These are phyloP conservation scores for Triglochin maritima DNA, from an alignment of 106 monocot genomes.

Conservation along the genomic window DNA sequence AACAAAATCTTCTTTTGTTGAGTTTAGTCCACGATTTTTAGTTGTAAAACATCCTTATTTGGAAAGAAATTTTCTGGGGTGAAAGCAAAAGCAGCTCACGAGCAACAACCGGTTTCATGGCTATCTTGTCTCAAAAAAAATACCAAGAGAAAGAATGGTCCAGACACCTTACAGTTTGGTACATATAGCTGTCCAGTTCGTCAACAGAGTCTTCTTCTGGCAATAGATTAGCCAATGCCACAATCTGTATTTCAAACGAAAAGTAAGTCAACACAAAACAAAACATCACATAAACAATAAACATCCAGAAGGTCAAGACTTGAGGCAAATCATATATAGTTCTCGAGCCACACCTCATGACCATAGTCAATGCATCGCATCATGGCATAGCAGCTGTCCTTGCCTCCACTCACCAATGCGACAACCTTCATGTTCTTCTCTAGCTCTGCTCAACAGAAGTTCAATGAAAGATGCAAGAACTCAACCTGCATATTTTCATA, in stretches of 20 bases:
- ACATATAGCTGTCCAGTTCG: conserved; percentile 99
- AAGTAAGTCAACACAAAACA: background rate
- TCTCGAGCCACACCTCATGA: conserved; percentile 48
- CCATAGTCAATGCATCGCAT: conserved; percentile 91
- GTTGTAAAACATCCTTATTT: no score
- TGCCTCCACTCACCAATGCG: conserved; percentile 84
- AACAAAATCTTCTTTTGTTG: no score
- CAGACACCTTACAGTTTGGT: conserved; percentile 58
- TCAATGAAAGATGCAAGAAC: no score
- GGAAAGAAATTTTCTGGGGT: no score
- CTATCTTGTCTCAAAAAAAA: background rate
- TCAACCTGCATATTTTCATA: no score
- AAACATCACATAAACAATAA: background rate
- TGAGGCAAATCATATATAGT: background rate
- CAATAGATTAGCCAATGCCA: conserved; percentile 88
- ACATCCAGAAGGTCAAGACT: background rate
- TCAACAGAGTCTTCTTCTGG: conserved; percentile 85
- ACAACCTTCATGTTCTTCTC: conserved; percentile 78
- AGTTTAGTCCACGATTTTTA: no score
- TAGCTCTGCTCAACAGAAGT: background rate
- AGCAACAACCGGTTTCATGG: no score
- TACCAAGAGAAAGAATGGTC: background rate
- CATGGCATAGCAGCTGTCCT: conserved; percentile 99
- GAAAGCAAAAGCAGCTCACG: no score
- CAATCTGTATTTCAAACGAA: conserved; percentile 35